phyloP scores from a whole-genome alignment of 140 eudicot species.

The Flaveria floridana region DNA sequence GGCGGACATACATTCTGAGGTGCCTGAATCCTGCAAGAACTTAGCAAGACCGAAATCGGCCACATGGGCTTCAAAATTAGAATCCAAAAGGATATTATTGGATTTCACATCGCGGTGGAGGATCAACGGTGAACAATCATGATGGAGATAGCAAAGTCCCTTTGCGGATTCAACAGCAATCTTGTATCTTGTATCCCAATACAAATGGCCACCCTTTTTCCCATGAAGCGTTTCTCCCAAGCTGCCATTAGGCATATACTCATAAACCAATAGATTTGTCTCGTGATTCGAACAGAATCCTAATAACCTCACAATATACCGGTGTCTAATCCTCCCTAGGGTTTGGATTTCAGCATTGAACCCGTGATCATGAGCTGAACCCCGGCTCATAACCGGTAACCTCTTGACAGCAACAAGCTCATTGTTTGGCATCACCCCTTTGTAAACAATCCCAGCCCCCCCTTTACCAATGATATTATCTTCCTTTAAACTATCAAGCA shows the following conservation, averaged over 20 bases:
- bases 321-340: conserved; percentile 57
- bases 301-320: conserved; percentile 54
- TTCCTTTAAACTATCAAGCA: conserved; percentile 57
- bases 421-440: conserved; percentile 58
- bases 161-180: conserved; percentile 59
- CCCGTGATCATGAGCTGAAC: conserved; percentile 67
- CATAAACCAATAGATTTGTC: conserved; percentile 57
- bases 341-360: conserved; percentile 70
- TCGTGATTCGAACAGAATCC: conserved; percentile 63
- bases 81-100: conserved; percentile 55
- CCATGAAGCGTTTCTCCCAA: conserved; percentile 62
- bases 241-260: conserved; percentile 65
- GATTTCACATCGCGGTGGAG: conserved; percentile 61
- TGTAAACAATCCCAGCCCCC: conserved; percentile 66
- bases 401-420: conserved; percentile 54
- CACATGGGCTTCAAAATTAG: conserved; percentile 59
- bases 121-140: conserved; percentile 60
- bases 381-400: conserved; percentile 56
- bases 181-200: conserved; percentile 59
- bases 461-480: conserved; percentile 63
- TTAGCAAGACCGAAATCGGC: conserved; percentile 74
- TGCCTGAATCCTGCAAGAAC: conserved; percentile 64
- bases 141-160: conserved; percentile 64
- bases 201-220: conserved; percentile 55
- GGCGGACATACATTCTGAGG: conserved; percentile 70